Conservation (phyloP, 176 grass and related monocot species). For the Ensete glaucum region DNA sequence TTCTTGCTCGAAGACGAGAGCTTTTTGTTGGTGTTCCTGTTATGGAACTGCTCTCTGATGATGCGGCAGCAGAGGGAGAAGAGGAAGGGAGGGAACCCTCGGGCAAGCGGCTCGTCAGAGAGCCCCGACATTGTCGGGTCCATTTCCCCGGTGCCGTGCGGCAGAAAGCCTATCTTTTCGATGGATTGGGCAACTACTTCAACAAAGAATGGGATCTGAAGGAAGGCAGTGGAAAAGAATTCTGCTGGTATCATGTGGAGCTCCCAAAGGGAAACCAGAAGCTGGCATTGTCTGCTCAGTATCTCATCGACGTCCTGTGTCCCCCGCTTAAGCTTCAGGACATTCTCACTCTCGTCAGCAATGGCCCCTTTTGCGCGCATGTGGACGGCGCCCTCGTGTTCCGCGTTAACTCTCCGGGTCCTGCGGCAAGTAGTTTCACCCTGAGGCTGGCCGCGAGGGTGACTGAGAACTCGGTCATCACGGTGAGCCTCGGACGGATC, state of each 20-base stretch:
- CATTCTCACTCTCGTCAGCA: slow-evolving; percentile 69
- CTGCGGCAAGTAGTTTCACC: slow-evolving; percentile 50
- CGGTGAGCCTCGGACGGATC: slow-evolving; percentile 65
- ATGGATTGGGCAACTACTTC: slow-evolving; percentile 5
- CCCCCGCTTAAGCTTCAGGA: slow-evolving; percentile 90
- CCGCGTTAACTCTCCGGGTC: slow-evolving; percentile 65
- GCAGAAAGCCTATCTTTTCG: slow-evolving; percentile 18
- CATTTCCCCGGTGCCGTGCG: slow-evolving; percentile 17
- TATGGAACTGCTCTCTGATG: slow-evolving; percentile 4
- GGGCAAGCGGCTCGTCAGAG: background rate
- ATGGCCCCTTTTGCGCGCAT: slow-evolving; percentile 56
- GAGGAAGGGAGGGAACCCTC: background rate
- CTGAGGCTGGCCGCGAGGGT: slow-evolving; percentile 68
- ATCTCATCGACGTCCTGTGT: slow-evolving; percentile 70
- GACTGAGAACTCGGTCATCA: slow-evolving; percentile 63
- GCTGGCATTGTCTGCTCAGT: slow-evolving; percentile 67
- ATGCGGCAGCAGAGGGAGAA: slow-evolving; percentile 1
- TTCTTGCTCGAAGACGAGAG: background rate
- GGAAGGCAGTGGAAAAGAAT: slow-evolving; percentile 16
- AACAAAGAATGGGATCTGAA: slow-evolving; percentile 11
- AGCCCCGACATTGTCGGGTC: background rate
- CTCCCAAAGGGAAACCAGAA: slow-evolving; percentile 47
- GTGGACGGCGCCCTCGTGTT: slow-evolving; percentile 45
- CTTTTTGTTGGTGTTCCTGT: background rate
- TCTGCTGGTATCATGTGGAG: slow-evolving; percentile 89